Evolutionary conservation across 768 basidiomycete genomes (phyloP), one percentile per base, ranked within the genome.

Genomic region (Multifurca ochricompacta): DNA sequence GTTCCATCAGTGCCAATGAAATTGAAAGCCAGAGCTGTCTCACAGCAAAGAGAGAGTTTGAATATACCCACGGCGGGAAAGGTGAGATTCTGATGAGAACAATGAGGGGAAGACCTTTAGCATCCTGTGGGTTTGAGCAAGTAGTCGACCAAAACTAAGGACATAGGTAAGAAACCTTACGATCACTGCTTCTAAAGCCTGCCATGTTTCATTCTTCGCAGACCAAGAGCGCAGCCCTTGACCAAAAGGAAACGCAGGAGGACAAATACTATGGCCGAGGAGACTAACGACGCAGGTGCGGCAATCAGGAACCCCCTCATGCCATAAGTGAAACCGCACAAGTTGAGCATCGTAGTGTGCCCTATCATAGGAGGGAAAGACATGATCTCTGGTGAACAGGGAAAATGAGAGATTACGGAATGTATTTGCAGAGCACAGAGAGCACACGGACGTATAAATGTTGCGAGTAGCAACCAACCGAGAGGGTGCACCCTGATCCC

Each of bases 31-130:
- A 16, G 43, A 41, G 37, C 18, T 23, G 2, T 73, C 83, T 70
- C 60, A 86, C 86, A 21, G 87, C 82, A 63, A 89, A 89, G 18
- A 92, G 71, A 0, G 82, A 72, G 55, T 90, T 91, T n/a, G 83
- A 81, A 63, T 91, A 93, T 0, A 86, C 85, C 86, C 88, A 91
- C 3, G 91, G 88, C 42, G 88, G 89, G 66, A 93, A 80, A 4
- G 91, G 83, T 3, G 87, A 90, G 19, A 88, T 66, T 13, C 90
- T 82, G 56, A 92, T 84, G 43, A 93, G 76, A 59, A 90, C 78
- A 36, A 93, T 87, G 21, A 91, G 71, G n/a, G 83, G 83, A 16
- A 91, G 71, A 16, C 91, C 91, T 66, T 85, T 87, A 14, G 81
- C 79, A 55, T 72, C 74, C 87, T 89, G 43, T 0, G 19, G 6